These are phyloP conservation scores for Aureobasidium sp. DNA, from an alignment of 2,329 filamentous ascomycete species.

Conservation along the genomic window DNA sequence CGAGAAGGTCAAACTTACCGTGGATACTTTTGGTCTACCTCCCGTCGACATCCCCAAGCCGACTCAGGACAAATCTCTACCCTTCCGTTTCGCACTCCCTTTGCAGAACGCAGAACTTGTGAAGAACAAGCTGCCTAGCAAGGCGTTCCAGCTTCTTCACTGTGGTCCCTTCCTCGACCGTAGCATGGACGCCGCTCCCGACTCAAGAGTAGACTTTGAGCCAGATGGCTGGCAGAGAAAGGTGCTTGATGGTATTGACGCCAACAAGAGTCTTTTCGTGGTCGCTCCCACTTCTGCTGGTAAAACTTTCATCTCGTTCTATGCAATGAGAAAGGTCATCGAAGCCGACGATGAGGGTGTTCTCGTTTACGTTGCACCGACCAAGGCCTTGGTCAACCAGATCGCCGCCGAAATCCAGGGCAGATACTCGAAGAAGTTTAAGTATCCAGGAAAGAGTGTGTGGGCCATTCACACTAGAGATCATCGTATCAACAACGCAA, in stretches of 20 bases:
- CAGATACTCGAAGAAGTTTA: conserved; percentile 61
- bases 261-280: conserved; percentile 62
- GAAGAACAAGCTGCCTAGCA: conserved; percentile 34
- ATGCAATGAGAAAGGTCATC: conserved; percentile 72
- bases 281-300: conserved; percentile 73
- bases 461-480: conserved; percentile 76
- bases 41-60: conserved; percentile 27
- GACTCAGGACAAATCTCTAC: conserved; percentile 34
- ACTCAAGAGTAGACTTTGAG: conserved; percentile 62
- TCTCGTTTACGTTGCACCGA: conserved; percentile 72
- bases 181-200: conserved; percentile 61
- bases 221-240: conserved; percentile 71
- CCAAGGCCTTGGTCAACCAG: conserved; percentile 76
- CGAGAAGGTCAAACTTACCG: conserved; percentile 30
- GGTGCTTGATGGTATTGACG: conserved; percentile 67
- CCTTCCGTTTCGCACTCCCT: conserved; percentile 38
- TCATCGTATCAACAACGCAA: conserved; percentile 65
- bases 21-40: conserved; percentile 36
- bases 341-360: conserved; percentile 61
- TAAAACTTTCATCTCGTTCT: conserved; percentile 80
- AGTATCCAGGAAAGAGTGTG: conserved; percentile 56
- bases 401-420: conserved; percentile 74
- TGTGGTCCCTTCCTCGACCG: conserved; percentile 69
- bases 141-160: conserved; percentile 60
- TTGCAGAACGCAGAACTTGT: conserved; percentile 23